These are phyloP conservation scores for Xylaria flabelliformis DNA, from an alignment of 495 filamentous ascomycete species.

Conservation along the genomic window DNA sequence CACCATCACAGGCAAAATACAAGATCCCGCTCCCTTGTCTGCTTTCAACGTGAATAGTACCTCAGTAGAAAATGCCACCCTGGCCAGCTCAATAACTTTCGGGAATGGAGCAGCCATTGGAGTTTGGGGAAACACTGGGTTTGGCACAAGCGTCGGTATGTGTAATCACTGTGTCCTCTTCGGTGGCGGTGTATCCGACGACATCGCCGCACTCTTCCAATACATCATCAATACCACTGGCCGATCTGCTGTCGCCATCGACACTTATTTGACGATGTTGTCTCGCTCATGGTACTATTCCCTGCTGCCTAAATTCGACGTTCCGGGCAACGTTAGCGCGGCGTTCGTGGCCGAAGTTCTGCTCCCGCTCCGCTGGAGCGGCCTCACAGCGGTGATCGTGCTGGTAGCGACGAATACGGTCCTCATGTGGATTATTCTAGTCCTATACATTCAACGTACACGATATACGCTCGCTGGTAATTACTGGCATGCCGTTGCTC, in stretches of 20 bases:
- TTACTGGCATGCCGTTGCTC: conserved; percentile 8
- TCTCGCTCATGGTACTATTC: not conserved
- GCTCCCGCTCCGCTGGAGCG: not conserved
- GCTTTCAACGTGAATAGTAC: not conserved
- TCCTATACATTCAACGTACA: not conserved
- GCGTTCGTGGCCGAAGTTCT: not conserved
- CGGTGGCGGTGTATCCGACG: not conserved
- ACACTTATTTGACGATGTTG: not conserved
- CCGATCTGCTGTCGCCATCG: not conserved
- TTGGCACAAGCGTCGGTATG: not conserved
- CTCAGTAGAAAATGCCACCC: not conserved
- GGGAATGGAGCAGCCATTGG: not conserved
- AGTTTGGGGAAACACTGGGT: not conserved
- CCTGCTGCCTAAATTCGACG: not conserved
- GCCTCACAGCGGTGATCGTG: not conserved
- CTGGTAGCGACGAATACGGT: not conserved
- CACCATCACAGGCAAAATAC: not conserved
- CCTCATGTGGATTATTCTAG: not conserved
- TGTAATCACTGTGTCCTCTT: not conserved
- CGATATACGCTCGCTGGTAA: not conserved
- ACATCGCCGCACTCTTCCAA: not conserved
- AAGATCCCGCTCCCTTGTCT: not conserved
- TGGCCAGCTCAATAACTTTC: not conserved
- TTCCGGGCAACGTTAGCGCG: not conserved
- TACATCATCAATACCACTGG: not conserved